phyloP scores from a whole-genome alignment of 805 yeast genomes.

The Yamadazyma insecticola region DNA sequence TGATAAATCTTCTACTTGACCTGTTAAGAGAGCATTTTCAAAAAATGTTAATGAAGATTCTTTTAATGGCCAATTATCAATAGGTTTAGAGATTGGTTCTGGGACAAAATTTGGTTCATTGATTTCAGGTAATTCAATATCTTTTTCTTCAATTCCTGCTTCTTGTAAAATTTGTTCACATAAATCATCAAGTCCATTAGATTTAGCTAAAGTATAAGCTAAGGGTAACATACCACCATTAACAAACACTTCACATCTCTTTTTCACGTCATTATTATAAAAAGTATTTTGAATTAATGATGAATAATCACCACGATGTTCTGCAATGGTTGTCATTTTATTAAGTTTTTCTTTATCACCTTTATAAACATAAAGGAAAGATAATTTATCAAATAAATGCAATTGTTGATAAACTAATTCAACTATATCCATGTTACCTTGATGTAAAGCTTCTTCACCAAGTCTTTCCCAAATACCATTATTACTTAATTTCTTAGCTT shows the following conservation, averaged over 20 bases:
- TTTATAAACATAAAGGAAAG: slow-evolving; percentile 79
- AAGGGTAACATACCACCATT: slow-evolving; percentile 80
- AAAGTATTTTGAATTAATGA: slow-evolving; percentile 81
- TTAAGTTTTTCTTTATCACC: slow-evolving; percentile 74
- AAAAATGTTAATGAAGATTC: slow-evolving; percentile 71
- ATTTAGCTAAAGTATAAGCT: slow-evolving; percentile 89
- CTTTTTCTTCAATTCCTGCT: slow-evolving; percentile 59
- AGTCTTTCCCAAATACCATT: slow-evolving; percentile 73
- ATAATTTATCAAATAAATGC: slow-evolving; percentile 80
- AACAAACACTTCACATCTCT: slow-evolving; percentile 68
- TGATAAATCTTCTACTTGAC: slow-evolving; percentile 64
- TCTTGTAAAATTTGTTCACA: slow-evolving; percentile 70
- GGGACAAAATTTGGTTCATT: slow-evolving; percentile 42
- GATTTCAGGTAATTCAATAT: slow-evolving; percentile 59
- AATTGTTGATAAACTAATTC: slow-evolving; percentile 88
- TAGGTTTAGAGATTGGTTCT: slow-evolving; percentile 41
- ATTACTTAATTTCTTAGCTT: slow-evolving; percentile 74
- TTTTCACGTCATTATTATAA: slow-evolving; percentile 68
- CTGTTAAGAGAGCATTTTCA: slow-evolving; percentile 71
- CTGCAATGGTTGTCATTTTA: slow-evolving; percentile 88
- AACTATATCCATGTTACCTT: slow-evolving; percentile 81
- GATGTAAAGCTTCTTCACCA: slow-evolving; percentile 80
- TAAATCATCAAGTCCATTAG: slow-evolving; percentile 72
- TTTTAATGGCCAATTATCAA: slow-evolving; percentile 78
- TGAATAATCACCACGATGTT: slow-evolving; percentile 74